These are phyloP conservation scores for Amylostereum areolatum DNA, from an alignment of 1,284 basidiomycete genomes.

Conservation along the genomic window DNA sequence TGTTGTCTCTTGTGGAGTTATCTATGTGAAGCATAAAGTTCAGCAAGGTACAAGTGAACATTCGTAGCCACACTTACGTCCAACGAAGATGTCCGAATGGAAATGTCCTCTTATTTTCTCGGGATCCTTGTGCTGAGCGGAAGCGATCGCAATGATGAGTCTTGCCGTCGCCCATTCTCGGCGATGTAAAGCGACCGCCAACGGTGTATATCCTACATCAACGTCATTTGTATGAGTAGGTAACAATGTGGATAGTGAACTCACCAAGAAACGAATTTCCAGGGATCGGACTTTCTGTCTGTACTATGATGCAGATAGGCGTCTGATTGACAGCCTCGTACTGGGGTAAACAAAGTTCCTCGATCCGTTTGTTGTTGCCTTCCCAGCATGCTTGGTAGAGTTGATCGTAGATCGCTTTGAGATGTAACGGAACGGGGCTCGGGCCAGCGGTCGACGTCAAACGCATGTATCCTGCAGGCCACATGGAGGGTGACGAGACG, in stretches of 20 bases:
- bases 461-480: constrained; percentile 30
- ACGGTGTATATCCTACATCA: constrained; percentile 34
- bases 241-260: no score
- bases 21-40: no score
- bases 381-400: constrained; percentile 23
- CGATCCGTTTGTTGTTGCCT: constrained; percentile 24
- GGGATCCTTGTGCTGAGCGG: no score
- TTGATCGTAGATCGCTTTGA: neutral
- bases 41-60: no score
- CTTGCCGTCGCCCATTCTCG: constrained; percentile 49
- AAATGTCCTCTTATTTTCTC: no score
- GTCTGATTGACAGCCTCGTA: constrained; percentile 13
- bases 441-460: constrained; percentile 24
- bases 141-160: constrained; percentile 45
- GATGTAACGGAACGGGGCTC: neutral
- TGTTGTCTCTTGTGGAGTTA: no score
- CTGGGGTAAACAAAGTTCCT: neutral
- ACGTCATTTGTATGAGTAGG: no score
- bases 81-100: no score
- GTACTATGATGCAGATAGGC: constrained; percentile 37
- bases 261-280: no score
- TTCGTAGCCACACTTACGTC: no score
- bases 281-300: no score
- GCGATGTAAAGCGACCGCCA: constrained; percentile 39
- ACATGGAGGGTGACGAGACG: no score